phyloP scores from a whole-genome alignment of 192 early-diverging fungal species.

The Podila verticillata region DNA sequence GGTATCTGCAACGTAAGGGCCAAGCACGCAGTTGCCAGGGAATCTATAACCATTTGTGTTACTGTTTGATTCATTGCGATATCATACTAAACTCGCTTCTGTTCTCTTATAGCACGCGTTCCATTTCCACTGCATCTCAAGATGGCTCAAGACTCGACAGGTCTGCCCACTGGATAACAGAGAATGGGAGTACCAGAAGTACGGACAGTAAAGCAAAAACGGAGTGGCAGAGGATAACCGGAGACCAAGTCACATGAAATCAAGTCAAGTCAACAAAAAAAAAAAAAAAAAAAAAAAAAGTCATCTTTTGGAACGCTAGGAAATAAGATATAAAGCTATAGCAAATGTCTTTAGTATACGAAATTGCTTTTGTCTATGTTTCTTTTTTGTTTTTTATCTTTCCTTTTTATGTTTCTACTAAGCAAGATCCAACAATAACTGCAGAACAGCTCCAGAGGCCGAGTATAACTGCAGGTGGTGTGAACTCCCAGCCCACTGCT shows the following conservation, averaged over 20 bases:
- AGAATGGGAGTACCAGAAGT: constrained; percentile 99
- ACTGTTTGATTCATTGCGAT: neutral
- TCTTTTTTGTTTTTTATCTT: neutral
- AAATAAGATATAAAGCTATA: no score
- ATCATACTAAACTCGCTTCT: neutral
- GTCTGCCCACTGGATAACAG: constrained; percentile 98
- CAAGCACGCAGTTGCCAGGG: neutral
- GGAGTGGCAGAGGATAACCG: neutral
- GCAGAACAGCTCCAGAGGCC: constrained; percentile 14
- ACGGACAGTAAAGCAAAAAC: constrained; percentile 50
- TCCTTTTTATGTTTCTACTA: neutral
- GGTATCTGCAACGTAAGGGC: constrained; percentile 89
- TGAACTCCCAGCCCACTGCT: neutral
- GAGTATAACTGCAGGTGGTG: constrained; percentile 1
- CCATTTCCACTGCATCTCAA: constrained; percentile 98
- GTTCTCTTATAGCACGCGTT: constrained; percentile 83
- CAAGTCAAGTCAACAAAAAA: neutral
- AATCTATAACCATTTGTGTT: neutral
- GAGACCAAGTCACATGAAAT: no score
- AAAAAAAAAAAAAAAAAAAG: neutral
- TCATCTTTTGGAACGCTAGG: no score
- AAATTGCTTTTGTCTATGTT: neutral
- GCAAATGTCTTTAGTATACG: no score
- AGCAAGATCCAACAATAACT: constrained; percentile 8
- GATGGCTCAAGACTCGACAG: constrained; percentile 96